Conservation (phyloP, 2,329 filamentous ascomycete genomes). For the Ophiocordyceps unilateralis region DNA sequence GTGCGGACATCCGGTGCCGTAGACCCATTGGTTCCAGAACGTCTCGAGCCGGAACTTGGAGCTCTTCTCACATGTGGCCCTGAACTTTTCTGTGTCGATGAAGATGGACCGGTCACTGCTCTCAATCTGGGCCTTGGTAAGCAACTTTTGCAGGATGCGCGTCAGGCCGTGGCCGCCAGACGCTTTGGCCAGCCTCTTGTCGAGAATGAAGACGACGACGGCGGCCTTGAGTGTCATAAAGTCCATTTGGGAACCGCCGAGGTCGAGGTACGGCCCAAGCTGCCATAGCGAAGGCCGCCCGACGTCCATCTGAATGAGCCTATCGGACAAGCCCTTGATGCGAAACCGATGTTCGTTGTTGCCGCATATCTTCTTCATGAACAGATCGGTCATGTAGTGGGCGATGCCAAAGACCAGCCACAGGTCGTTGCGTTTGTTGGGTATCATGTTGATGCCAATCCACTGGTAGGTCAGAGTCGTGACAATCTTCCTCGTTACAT, state of each 20-base stretch:
- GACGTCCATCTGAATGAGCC: conserved; percentile 64
- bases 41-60: conserved; percentile 72
- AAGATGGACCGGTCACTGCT: conserved; percentile 48
- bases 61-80: conserved; percentile 71
- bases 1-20: conserved; percentile 71
- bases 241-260: conserved; percentile 73
- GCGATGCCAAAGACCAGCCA: conserved; percentile 86
- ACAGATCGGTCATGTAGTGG: conserved; percentile 88
- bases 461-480: conserved; percentile 82
- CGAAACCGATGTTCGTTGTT: conserved; percentile 90
- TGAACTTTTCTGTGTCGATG: conserved; percentile 59
- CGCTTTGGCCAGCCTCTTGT: conserved; percentile 77
- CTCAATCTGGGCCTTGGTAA: conserved; percentile 65
- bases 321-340: conserved; percentile 71
- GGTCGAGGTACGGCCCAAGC: conserved; percentile 57
- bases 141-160: conserved; percentile 69
- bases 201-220: conserved; percentile 81
- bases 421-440: conserved; percentile 61
- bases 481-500: conserved; percentile 63
- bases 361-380: conserved; percentile 77
- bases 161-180: conserved; percentile 66
- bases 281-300: conserved; percentile 68
- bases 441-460: conserved; percentile 83
- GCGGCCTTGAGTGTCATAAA: conserved; percentile 86
- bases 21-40: conserved; percentile 91